These are phyloP conservation scores for Cymbidium sinense DNA, from an alignment of 106 monocot species.

Conservation along the genomic window DNA sequence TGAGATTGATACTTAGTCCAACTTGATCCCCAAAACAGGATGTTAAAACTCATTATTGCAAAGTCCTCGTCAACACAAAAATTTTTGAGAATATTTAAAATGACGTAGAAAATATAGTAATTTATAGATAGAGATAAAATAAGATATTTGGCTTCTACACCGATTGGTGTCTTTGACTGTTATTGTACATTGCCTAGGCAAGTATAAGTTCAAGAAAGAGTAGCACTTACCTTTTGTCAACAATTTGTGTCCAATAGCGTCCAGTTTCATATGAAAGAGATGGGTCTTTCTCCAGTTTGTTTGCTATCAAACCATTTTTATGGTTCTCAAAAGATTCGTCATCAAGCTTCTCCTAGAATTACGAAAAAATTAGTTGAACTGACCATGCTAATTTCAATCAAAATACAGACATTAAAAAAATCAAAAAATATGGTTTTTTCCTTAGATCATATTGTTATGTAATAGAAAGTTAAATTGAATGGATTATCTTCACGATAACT, in stretches of 20 bases:
- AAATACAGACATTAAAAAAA: background rate
- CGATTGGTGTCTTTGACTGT: background rate
- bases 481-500: background rate
- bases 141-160: background rate
- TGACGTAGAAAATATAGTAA: background rate
- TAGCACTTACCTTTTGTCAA: conserved; percentile 59
- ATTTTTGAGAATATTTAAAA: background rate
- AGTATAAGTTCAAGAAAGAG: background rate
- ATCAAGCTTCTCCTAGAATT: conserved; percentile 57
- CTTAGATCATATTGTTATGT: background rate
- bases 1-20: background rate
- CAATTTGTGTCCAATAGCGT: conserved; percentile 78
- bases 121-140: background rate
- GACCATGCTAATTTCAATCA: background rate
- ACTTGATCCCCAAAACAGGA: background rate
- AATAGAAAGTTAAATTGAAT: background rate
- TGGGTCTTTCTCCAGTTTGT: conserved; percentile 88
- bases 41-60: background rate
- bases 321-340: conserved; percentile 82
- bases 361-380: conserved; percentile 4
- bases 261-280: conserved; percentile 85
- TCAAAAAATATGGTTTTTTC: background rate
- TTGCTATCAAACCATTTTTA: conserved; percentile 71
- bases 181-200: background rate
- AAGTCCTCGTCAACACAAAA: background rate